Base-by-base conservation (phyloP, 2,329 filamentous ascomycete genomes). In the Ascochyta clinopodiicola region DNA sequence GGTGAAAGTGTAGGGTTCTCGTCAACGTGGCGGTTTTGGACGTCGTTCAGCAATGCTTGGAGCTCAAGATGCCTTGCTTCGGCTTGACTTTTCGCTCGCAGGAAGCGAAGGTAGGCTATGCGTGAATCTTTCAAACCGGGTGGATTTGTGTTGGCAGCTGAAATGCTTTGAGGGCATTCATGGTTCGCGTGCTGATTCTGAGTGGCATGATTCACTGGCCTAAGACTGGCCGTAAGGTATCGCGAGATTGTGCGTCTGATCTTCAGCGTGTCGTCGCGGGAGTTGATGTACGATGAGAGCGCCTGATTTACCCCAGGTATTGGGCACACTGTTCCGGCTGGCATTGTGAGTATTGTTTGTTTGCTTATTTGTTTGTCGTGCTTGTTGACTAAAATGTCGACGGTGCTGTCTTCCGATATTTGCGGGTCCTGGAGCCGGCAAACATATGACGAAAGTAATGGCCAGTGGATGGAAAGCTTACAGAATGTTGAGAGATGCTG, bases 41-140 rank as follows among this genome's bases (percentile, higher is more conserved):
- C 44, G 27, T 74, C 69, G 44, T 71, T 59, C 5, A 77, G 60
- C 6, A 71, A 71, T 29, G 60, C 50, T 43, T 73, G 72, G 3
- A 55, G 64, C 13, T 69, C 68, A 24, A 70, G 59, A 39, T 79
- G 74, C 25, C 75, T 73, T 47, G 74, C 69, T 49, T 75, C 75
- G 12, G 79, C 79, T 13, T 74, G 68, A 13, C 74, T 56, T 57
- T 78, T 77, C 12, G 75, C 76, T 42, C 78, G 74, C 3, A 83
- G 62, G 3, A 79, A 80, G 35, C 78, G 71, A 15, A 83, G 57
- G 54, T 82, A 83, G 56, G 77, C 68, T 44, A 73, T 75, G 45
- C 80, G 74, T 44, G 75, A 63, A 4, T 76, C 78, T 32, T 76
- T 75, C 13, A 81, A 52, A 29, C 80, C 78, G 32, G 73, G 66